Conservation (phyloP, 1,284 basidiomycete genomes). For the Athelia sp. region DNA sequence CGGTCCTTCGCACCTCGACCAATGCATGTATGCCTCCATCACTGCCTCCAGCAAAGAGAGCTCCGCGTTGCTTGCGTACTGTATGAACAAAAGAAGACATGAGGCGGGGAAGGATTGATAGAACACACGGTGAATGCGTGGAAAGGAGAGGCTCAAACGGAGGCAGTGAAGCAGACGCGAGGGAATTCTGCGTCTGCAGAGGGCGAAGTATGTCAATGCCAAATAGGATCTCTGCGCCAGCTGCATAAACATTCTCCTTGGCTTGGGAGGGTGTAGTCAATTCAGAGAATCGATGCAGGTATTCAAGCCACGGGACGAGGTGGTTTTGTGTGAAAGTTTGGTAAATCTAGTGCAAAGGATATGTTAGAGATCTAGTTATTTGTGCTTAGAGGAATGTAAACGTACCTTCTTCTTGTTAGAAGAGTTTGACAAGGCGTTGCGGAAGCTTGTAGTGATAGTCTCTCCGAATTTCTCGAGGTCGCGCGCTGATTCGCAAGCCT, state of each 20-base stretch:
- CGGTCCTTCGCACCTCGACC: conserved; percentile 30
- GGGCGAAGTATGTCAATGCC: conserved; percentile 55
- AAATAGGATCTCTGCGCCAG: conserved; percentile 59
- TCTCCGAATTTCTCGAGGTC: conserved; percentile 33
- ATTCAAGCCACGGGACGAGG: conserved; percentile 46
- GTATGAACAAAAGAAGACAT: conserved; percentile 41
- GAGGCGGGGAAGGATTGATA: conserved; percentile 33
- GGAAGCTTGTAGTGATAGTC: conserved; percentile 41
- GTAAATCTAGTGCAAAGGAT: conserved; percentile 31
- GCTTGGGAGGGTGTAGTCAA: conserved; percentile 3
- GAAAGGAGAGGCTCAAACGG: background rate
- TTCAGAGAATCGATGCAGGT: conserved; percentile 12
- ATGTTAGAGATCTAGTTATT: background rate
- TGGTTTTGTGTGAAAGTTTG: conserved; percentile 43
- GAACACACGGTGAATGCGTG: background rate
- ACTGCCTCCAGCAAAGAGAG: conserved; percentile 35
- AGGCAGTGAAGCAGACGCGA: conserved; percentile 33
- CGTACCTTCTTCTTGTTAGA: conserved; percentile 65
- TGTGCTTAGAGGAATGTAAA: conserved; percentile 4
- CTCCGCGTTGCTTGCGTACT: conserved; percentile 39
- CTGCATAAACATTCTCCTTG: conserved; percentile 32
- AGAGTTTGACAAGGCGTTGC: conserved; percentile 40
- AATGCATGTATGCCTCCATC: conserved; percentile 20
- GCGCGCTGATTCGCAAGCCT: conserved; percentile 10
- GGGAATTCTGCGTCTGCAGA: conserved; percentile 27